Evolutionary conservation across 2,329 filamentous ascomycete genomes (phyloP).

Genomic region (Colletotrichum theobromicola): DNA sequence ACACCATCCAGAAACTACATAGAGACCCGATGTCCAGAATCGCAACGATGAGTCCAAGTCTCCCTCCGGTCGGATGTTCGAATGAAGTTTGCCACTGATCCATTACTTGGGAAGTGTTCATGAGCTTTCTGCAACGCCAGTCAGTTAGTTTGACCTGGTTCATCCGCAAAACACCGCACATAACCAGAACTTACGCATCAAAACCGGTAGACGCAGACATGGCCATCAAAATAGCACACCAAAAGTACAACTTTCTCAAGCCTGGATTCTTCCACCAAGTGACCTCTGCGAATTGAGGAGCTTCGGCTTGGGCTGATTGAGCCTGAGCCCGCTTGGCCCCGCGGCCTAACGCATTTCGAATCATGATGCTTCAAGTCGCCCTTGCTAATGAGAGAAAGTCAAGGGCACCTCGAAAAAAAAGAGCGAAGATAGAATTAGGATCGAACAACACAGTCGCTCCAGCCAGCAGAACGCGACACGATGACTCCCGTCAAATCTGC

Average conservation of each 20-base stretch:
- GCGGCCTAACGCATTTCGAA: background rate
- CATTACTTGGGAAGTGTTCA: constrained; percentile 64
- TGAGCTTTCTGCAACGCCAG: constrained; percentile 45
- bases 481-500: background rate
- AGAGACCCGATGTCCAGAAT: constrained; percentile 57
- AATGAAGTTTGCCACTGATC: constrained; percentile 55
- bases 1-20: constrained; percentile 48
- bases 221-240: constrained; percentile 58
- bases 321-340: background rate
- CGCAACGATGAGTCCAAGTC: constrained; percentile 52
- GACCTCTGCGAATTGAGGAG: constrained; percentile 58
- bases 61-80: constrained; percentile 37
- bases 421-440: background rate
- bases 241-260: constrained; percentile 58
- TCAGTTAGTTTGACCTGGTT: background rate
- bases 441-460: background rate
- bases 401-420: background rate
- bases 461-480: background rate
- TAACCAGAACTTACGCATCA: constrained; percentile 39
- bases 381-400: background rate
- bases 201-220: constrained; percentile 66
- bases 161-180: background rate
- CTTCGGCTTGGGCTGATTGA: constrained; percentile 41
- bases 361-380: background rate
- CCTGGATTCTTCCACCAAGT: constrained; percentile 61